These are phyloP conservation scores for Kodamaea suecica DNA, from an alignment of 1,139 yeast species.

Conservation along the genomic window DNA sequence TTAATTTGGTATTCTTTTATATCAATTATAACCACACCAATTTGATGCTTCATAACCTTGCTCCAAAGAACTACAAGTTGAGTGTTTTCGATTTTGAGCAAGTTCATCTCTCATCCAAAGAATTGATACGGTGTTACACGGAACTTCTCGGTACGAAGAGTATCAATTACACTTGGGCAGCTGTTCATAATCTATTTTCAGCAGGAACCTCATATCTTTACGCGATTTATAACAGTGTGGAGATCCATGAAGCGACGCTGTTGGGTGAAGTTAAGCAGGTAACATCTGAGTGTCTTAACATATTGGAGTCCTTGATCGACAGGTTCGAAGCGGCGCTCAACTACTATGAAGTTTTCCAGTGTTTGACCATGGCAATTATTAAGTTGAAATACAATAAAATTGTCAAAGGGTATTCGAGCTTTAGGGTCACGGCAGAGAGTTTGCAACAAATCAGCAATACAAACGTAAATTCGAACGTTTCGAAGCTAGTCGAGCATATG, in stretches of 20 bases:
- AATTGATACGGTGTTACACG: constrained; percentile 61
- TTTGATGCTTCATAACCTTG: constrained; percentile 69
- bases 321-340: constrained; percentile 76
- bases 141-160: constrained; percentile 53
- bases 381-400: constrained; percentile 55
- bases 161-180: constrained; percentile 90
- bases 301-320: constrained; percentile 59
- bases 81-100: constrained; percentile 51
- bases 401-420: constrained; percentile 23
- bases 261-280: constrained; percentile 53
- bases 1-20: constrained; percentile 64
- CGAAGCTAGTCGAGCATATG: constrained; percentile 34
- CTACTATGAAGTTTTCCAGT: constrained; percentile 70
- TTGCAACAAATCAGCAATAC: constrained; percentile 28
- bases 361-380: constrained; percentile 67
- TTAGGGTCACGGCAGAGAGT: constrained; percentile 17
- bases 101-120: constrained; percentile 64
- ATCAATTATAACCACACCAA: constrained; percentile 77
- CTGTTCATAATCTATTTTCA: constrained; percentile 83
- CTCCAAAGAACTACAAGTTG: constrained; percentile 63
- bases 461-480: constrained; percentile 39
- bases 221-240: constrained; percentile 65
- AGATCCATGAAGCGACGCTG: constrained; percentile 46
- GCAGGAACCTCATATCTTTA: constrained; percentile 85
- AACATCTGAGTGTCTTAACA: constrained; percentile 57